Evolutionary conservation across 805 yeast genomes (phyloP), one percentile per base, ranked within the genome.

Genomic region (Starmerella scarabaei): DNA sequence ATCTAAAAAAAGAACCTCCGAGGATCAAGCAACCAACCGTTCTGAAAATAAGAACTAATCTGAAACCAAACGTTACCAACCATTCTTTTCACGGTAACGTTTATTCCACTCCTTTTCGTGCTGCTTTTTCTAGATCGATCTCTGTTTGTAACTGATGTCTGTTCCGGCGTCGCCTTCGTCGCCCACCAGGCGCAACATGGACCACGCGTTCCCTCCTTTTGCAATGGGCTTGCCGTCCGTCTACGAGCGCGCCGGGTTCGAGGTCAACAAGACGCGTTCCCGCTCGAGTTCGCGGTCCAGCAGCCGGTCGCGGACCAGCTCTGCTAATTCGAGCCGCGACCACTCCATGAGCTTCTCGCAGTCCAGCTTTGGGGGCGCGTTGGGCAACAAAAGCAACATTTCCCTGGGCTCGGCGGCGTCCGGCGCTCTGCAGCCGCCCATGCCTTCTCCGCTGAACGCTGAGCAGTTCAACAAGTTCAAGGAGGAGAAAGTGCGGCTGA

Each of bases 211-310:
- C 44, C 68, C 68, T 8, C 61, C 63, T 1, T 58, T 64, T 33
- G 55, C 56, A 6, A 55, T 59, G 11, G 64, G 64, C 11, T 48
- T 54, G 38, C 61, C 58, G 29, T 53, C 59, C 31, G 66, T 63
- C 21, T 63, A 59, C 42, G 66, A 65, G 45, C 58, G 66, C 12
- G 68, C 68, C 4, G 68, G 68, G 8, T 63, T 65, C 42, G 65
- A 62, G 29, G 62, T 58, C 30, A 54, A 55, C 44, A 35, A 38
- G 21, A 12, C 36, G n/a, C 36, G 44, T 12, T 30, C 41, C 32
- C 42, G 49, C 12, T 42, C 49, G 15, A 20, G 37, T 16, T 46
- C 50, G 28, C 48, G 42, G 21, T 15, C 37, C 11, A 28, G 40
- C 19, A 34, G 40, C 17, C 36, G 41, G 5, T 17, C 47, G 8